Evolutionary conservation across 768 basidiomycete species (phyloP), one percentile per base, ranked within the genome.

Genomic region (Pleurotus cornucopiae): DNA sequence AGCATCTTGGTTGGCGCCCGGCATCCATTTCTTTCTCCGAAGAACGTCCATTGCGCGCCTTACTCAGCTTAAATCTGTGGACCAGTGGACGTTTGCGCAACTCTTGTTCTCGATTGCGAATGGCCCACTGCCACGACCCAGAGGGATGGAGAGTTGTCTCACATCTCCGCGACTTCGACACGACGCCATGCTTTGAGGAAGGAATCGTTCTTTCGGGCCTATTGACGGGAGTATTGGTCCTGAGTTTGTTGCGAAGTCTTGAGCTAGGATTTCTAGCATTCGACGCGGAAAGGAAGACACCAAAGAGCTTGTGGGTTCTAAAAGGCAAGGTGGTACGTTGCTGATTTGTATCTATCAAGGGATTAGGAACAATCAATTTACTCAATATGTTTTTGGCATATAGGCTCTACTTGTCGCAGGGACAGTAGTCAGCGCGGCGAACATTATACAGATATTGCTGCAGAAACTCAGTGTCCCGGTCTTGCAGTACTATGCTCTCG

Each of bases 111-210:
- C 21, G 21, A 48, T 57, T 56, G 46, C 38, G 46, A 43, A 80
- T 79, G 77, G 67, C 70, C 9, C 63, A 64, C 56, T 88, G 86
- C 63, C 75, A 66, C 46, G 78, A 86, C 63, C 43, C 57, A 6
- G 86, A 91, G 60, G 88, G 89, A 55, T 91, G 89, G 86, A 68
- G 66, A 6, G 71, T 78, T 13, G 70, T 84, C 14, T 93, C 91
- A 0, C 66, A 57, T 0, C 61, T 70, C 0, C 79, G 91, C 53
- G 72, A 78, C 12, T 91, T 93, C 66, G 94, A 95, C 67, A 60
- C 86, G 6, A 90, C 92, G 1, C 79, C 83, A 12, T 96, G 94
- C 67, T 90, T 88, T 60, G 88, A 95, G 62, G 87, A 92, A 60
- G 87, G 83, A 12, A 64, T 86, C 43, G 30, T 94, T 0, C 67